Percentiles rank a stretch among this genome's conserved stretches.
These are phyloP conservation scores for Pilaira anomala DNA, from an alignment of 192 early-diverging fungal species.

Conservation along the genomic window DNA sequence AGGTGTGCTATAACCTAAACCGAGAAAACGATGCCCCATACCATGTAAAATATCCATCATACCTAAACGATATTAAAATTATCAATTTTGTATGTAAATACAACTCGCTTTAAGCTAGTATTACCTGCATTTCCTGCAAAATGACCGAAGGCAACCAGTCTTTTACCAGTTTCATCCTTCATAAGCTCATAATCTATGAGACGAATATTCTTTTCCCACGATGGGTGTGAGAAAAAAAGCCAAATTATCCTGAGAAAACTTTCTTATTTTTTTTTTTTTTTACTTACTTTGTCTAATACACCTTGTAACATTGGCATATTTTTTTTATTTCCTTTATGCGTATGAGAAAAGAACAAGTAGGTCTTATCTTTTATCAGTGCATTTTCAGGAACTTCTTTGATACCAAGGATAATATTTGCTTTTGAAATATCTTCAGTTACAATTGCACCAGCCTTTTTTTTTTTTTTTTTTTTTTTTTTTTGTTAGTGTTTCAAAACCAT, in stretches of 20 bases:
- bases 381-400: constrained; percentile 90
- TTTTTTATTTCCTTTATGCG: constrained; percentile 93
- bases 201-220: constrained; percentile 63
- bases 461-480: not conserved
- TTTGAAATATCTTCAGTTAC: constrained; percentile 82
- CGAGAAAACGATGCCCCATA: constrained; percentile 86
- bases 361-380: constrained; percentile 86
- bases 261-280: not conserved
- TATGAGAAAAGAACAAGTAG: constrained; percentile 95
- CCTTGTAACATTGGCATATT: constrained; percentile 89
- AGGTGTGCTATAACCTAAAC: constrained; percentile 90
- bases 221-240: not conserved
- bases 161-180: constrained; percentile 66
- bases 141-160: constrained; percentile 89
- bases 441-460: constrained; percentile 67
- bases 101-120: no score
- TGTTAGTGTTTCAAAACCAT: no score
- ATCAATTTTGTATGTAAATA: no score
- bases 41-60: constrained; percentile 93
- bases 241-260: constrained; percentile 2
- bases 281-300: constrained; percentile 80
- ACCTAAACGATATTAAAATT: constrained; percentile 36
- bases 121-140: constrained; percentile 92
- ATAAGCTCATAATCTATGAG: constrained; percentile 97
- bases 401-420: constrained; percentile 92